Conservation (phyloP, 208 protist species). For the Novymonas esmeraldas region DNA sequence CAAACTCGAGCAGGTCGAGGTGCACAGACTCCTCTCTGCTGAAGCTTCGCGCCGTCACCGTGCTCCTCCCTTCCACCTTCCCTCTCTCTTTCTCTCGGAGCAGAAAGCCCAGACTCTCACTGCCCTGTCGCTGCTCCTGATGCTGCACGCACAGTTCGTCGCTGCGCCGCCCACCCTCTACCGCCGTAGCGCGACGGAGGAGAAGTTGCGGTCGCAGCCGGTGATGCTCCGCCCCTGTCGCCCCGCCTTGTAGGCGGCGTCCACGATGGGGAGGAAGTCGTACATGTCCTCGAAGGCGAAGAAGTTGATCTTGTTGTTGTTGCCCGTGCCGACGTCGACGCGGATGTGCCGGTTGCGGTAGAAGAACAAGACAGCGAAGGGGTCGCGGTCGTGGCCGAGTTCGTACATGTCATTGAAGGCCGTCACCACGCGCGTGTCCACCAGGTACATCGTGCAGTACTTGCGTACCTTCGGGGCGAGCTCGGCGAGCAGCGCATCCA, state of each 20-base stretch:
- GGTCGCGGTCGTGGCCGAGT: conserved; percentile 95
- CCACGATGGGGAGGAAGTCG: conserved; percentile 98
- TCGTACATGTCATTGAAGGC: conserved; percentile 99
- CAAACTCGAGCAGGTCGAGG: too few relatives aligned
- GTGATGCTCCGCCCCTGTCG: conserved; percentile 96
- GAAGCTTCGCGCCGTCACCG: too few relatives aligned
- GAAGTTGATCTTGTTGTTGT: conserved; percentile 99
- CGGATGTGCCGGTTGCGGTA: conserved; percentile 99
- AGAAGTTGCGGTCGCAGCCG: conserved; percentile 97
- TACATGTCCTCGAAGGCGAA: conserved; percentile 94
- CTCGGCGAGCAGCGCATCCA: conserved; percentile 68
- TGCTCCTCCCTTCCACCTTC: too few relatives aligned
- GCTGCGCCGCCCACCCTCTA: conserved; percentile 8
- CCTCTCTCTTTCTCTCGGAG: too few relatives aligned
- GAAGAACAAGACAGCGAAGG: conserved; percentile 99
- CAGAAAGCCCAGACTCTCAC: too few relatives aligned
- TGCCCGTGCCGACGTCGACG: conserved; percentile 99
- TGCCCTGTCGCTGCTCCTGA: too few relatives aligned
- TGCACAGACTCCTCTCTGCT: too few relatives aligned
- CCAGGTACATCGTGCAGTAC: conserved; percentile 80
- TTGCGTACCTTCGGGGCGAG: conserved; percentile 83
- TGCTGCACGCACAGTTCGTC: too few relatives aligned
- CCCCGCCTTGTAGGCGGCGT: conserved; percentile 96
- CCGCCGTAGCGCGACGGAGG: conserved; percentile 67
- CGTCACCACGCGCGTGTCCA: conserved; percentile 89